phyloP scores from a whole-genome alignment of 2,329 filamentous ascomycete species.

The Pyrenochaeta sp. region DNA sequence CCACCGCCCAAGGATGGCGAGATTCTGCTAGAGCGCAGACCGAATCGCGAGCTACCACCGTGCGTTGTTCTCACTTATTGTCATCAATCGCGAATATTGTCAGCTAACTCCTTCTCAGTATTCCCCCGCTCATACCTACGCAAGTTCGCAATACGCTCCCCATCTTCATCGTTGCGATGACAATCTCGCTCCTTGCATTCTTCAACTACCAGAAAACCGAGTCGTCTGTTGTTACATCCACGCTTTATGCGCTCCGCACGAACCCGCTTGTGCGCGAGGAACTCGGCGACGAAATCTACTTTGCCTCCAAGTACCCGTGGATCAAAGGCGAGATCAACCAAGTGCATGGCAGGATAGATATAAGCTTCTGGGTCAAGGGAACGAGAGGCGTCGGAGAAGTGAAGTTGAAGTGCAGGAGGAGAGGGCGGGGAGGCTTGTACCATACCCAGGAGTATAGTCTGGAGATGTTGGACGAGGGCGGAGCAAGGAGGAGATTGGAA shows the following conservation, averaged over 20 bases:
- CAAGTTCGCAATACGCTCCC: slow-evolving; percentile 71
- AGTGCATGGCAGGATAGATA: slow-evolving; percentile 88
- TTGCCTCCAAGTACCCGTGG: slow-evolving; percentile 59
- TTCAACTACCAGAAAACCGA: slow-evolving; percentile 99
- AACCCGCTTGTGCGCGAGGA: slow-evolving; percentile 76
- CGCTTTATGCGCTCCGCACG: slow-evolving; percentile 90
- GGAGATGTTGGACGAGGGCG: slow-evolving; percentile 65
- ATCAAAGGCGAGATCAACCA: slow-evolving; percentile 81
- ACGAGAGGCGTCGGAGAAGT: slow-evolving; percentile 75
- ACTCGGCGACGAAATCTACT: slow-evolving; percentile 75
- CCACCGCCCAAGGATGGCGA: slow-evolving; percentile 48
- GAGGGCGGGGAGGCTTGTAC: slow-evolving; percentile 74
- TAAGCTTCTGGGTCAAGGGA: slow-evolving; percentile 86
- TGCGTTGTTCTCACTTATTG: slow-evolving; percentile 17
- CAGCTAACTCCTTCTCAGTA: slow-evolving; percentile 20
- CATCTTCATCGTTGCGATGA: slow-evolving; percentile 78
- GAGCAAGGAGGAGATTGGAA: slow-evolving; percentile 68
- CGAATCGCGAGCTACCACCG: slow-evolving; percentile 47
- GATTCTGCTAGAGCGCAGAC: slow-evolving; percentile 40
- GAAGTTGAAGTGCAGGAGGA: slow-evolving; percentile 80
- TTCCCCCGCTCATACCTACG: slow-evolving; percentile 44
- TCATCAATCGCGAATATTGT: slow-evolving; percentile 3
- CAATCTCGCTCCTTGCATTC: slow-evolving; percentile 79
- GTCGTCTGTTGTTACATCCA: slow-evolving; percentile 81
- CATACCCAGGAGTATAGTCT: slow-evolving; percentile 92